Base-by-base conservation (phyloP, 148 eudicot species). In the Fagopyrum esculentum region DNA sequence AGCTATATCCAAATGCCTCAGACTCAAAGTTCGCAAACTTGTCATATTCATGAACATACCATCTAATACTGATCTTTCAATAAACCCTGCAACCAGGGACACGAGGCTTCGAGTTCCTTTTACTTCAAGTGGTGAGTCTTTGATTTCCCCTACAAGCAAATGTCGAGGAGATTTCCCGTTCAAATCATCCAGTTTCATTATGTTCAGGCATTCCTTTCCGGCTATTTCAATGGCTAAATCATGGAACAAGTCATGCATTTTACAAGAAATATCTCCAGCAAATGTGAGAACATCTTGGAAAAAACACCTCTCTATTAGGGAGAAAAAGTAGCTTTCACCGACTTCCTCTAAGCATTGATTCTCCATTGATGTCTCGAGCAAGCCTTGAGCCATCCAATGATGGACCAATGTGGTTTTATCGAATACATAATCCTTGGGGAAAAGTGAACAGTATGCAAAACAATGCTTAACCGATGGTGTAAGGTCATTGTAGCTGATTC, bases 401-500 rank as follows among this genome's bases (percentile, higher is more conserved):
- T 22, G 0, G n/a, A 64, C 54, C 63, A 82, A 63, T 4, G 0
- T 1, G 61, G 56, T 72, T 59, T 74, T 81, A 7, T 69, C 52
- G 6, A 81, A 77, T 44, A 45, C 56, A 49, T 47, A 60, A 48
- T 71, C 73, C 47, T 52, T 77, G 2, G 77, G 80, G 60, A 77
- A 81, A 16, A 77, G 13, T 3, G 78, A 72, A 43, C 68, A 81
- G 77, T 50, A 81, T 17, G 5, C 17, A 22, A 81, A 69, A 61
- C 83, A 77, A 59, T 68, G 61, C 44, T 73, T 71, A 2, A 81
- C 48, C 1, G 16, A 45, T 4, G 68, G 10, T 0, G 57, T 22
- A 30, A 78, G 78, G 52, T 83, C 45, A 22, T 79, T 44, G 69
- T 85, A 85, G 77, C 80, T 85, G 48, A 85, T 56, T 46, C 66